Percentiles rank a stretch among this genome's conserved stretches.
Evolutionary conservation across 495 filamentous ascomycete species (phyloP).

Genomic region (Filosporella fistucella): DNA sequence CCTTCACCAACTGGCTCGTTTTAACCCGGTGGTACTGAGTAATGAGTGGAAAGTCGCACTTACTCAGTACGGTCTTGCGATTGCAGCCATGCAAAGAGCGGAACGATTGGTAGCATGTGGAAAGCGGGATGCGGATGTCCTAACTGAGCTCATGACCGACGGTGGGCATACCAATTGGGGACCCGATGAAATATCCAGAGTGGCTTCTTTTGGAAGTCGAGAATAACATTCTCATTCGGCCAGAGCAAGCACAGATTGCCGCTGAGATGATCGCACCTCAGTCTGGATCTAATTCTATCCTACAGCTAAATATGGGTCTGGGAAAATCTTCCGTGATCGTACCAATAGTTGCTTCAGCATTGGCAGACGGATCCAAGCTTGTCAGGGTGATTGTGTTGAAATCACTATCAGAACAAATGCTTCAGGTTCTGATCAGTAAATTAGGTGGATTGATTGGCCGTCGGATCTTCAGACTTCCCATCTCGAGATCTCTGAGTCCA

Average conservation of each 20-base stretch:
- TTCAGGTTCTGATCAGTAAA: slow-evolving; percentile 50
- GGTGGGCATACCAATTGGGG: slow-evolving; percentile 46
- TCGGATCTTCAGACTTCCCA: slow-evolving; percentile 55
- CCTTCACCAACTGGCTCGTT: slow-evolving; percentile 27
- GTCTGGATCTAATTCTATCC: slow-evolving; percentile 40
- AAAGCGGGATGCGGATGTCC: slow-evolving; percentile 36
- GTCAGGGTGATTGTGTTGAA: slow-evolving; percentile 59
- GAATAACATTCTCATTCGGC: slow-evolving; percentile 55
- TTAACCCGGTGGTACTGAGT: slow-evolving; percentile 19
- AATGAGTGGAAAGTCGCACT: slow-evolving; percentile 28
- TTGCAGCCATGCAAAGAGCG: slow-evolving; percentile 33
- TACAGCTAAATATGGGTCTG: slow-evolving; percentile 75
- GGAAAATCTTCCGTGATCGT: slow-evolving; percentile 71
- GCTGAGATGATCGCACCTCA: slow-evolving; percentile 48
- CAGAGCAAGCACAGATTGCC: slow-evolving; percentile 55
- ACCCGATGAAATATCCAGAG: slow-evolving; percentile 47
- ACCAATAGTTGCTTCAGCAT: slow-evolving; percentile 50
- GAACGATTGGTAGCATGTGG: slow-evolving; percentile 24
- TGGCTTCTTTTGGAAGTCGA: slow-evolving; percentile 62
- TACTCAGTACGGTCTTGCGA: slow-evolving; percentile 31
- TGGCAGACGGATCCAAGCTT: slow-evolving; percentile 49
- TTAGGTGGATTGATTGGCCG: slow-evolving; percentile 57
- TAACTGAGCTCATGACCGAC: slow-evolving; percentile 44
- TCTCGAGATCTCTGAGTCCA: slow-evolving; percentile 50
- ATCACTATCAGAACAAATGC: slow-evolving; percentile 58